Conservation (phyloP, 805 yeast species). For the Wickerhamiella brachini region DNA sequence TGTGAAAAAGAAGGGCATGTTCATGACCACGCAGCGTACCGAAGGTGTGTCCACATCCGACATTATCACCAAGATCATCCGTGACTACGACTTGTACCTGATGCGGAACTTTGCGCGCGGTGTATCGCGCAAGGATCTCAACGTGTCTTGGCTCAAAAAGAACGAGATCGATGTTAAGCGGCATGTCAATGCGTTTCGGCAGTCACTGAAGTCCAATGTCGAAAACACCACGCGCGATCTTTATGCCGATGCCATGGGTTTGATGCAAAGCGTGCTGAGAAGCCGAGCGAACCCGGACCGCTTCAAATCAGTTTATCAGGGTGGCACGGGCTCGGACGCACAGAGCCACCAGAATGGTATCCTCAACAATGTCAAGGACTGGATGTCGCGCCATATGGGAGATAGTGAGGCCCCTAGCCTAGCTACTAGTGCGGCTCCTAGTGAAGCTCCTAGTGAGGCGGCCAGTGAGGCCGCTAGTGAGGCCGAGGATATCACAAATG, state of each 20-base stretch:
- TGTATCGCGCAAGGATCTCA: conserved; percentile 89
- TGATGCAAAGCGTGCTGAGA: conserved; percentile 15
- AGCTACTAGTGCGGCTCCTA: conserved; percentile 8
- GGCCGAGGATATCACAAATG: not conserved
- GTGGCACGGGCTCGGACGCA: conserved; percentile 10
- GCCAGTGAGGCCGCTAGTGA: not conserved
- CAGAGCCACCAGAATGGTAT: conserved; percentile 1
- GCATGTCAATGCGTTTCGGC: conserved; percentile 75
- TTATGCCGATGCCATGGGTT: conserved; percentile 45
- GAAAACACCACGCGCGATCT: conserved; percentile 65
- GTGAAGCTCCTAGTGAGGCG: not conserved
- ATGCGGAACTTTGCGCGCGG: conserved; percentile 97
- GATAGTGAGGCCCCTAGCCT: conserved; percentile 5
- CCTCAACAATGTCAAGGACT: conserved; percentile 23
- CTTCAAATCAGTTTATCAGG: conserved; percentile 7
- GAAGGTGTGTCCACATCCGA: conserved; percentile 94
- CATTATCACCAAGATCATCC: conserved; percentile 84
- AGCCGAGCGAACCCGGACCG: conserved; percentile 7
- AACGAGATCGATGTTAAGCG: conserved; percentile 90
- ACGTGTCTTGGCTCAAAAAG: conserved; percentile 94
- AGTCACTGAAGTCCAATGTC: conserved; percentile 62
- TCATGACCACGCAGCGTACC: conserved; percentile 88
- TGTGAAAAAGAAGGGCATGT: conserved; percentile 79
- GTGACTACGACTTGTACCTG: conserved; percentile 91
- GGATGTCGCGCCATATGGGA: conserved; percentile 22